phyloP scores from a whole-genome alignment of 768 basidiomycete genomes.

The Clitopilus hobsonii region DNA sequence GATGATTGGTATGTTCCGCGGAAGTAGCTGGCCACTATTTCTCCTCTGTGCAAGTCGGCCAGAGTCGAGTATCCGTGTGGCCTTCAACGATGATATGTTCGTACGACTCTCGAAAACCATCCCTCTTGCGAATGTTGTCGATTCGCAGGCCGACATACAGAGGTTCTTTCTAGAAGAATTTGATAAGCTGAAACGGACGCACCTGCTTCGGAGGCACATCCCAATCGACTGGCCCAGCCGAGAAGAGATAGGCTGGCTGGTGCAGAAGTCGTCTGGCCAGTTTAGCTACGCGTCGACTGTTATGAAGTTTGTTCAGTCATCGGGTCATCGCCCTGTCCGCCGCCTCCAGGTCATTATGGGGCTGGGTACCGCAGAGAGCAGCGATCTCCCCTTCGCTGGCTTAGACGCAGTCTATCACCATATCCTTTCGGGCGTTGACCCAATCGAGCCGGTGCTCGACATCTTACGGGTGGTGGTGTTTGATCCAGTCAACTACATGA shows the following conservation, averaged over 20 bases:
- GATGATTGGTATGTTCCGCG: neutral
- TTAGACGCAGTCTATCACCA: constrained; percentile 4
- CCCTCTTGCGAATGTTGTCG: neutral
- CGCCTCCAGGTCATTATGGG: neutral
- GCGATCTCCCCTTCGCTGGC: neutral
- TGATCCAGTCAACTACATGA: neutral
- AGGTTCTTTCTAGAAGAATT: neutral
- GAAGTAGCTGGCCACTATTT: neutral
- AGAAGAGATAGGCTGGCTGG: neutral
- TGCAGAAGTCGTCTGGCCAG: neutral
- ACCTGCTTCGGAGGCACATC: neutral
- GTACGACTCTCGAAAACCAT: neutral
- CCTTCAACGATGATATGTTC: neutral
- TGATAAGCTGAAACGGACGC: neutral
- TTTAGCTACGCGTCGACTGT: constrained; percentile 4
- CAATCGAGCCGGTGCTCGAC: neutral
- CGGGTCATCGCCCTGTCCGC: neutral
- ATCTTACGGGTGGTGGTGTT: neutral
- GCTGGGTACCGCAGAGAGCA: neutral
- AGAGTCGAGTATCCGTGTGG: neutral
- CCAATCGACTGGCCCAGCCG: neutral
- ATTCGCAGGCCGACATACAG: neutral
- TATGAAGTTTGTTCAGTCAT: neutral
- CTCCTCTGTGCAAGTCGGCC: neutral
- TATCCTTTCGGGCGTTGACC: neutral